Conservation (phyloP, 192 early-diverging fungal species). For the Dissophora globulifera region DNA sequence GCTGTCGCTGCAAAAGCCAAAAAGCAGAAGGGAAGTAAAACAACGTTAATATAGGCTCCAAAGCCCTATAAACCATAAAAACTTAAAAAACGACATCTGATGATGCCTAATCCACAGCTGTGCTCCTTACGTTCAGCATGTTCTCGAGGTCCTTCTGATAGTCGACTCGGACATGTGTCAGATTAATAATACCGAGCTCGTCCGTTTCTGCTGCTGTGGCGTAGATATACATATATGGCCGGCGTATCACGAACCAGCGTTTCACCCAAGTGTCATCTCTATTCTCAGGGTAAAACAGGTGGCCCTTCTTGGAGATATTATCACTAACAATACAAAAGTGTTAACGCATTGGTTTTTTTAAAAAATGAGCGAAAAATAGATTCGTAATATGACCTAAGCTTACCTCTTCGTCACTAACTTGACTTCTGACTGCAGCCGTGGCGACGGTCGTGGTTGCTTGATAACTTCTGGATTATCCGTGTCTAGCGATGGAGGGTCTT, state of each 20-base stretch:
- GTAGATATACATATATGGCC: constrained; percentile 87
- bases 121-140: constrained; percentile 63
- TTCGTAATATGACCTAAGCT: no score
- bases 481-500: constrained; percentile 34
- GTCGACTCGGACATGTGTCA: constrained; percentile 74
- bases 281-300: constrained; percentile 63
- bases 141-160: constrained; percentile 65
- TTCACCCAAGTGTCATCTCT: constrained; percentile 74
- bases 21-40: not conserved
- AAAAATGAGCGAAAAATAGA: no score
- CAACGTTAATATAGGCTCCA: not conserved
- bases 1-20: constrained; percentile 60
- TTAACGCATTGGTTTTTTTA: no score
- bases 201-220: constrained; percentile 65
- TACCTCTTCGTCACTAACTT: constrained; percentile 49
- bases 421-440: constrained; percentile 40
- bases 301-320: constrained; percentile 64
- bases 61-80: no score
- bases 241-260: constrained; percentile 82
- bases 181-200: constrained; percentile 79
- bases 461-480: constrained; percentile 20
- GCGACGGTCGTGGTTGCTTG: constrained; percentile 39
- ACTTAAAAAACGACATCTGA: no score
- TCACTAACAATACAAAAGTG: constrained; percentile 40
- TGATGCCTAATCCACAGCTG: no score